phyloP scores from a whole-genome alignment of 2,329 filamentous ascomycete species.

The Epichloe festucae region DNA sequence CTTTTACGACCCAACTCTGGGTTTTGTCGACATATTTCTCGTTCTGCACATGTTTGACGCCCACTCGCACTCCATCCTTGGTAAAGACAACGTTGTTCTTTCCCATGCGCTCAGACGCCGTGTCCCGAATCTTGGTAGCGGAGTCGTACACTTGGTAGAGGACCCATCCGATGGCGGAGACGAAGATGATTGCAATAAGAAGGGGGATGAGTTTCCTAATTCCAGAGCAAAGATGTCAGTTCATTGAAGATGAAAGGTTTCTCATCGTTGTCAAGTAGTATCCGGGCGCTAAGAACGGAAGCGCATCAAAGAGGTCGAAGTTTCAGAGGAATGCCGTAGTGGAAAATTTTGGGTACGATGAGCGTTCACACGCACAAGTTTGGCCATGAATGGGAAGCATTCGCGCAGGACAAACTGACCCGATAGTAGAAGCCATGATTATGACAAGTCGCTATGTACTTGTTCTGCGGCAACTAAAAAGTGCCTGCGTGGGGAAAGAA shows the following conservation, averaged over 20 bases:
- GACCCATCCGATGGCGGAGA: slow-evolving; percentile 47
- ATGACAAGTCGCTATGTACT: too few relatives aligned
- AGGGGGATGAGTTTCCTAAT: slow-evolving; percentile 53
- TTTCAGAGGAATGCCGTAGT: too few relatives aligned
- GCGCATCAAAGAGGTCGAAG: neutral
- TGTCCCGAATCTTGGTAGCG: slow-evolving; percentile 49
- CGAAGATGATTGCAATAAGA: slow-evolving; percentile 45
- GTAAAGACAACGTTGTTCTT: slow-evolving; percentile 64
- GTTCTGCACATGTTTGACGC: slow-evolving; percentile 52
- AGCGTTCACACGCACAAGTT: neutral
- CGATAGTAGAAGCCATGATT: slow-evolving; percentile 6
- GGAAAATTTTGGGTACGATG: neutral
- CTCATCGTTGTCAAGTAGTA: neutral
- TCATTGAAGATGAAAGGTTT: neutral
- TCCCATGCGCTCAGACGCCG: slow-evolving; percentile 57
- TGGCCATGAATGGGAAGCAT: neutral
- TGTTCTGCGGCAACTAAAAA: too few relatives aligned
- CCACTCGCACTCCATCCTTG: slow-evolving; percentile 61
- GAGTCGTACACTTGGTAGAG: slow-evolving; percentile 62
- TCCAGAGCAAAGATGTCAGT: neutral
- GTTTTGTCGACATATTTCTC: slow-evolving; percentile 65
- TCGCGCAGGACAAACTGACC: neutral
- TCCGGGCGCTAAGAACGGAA: neutral
- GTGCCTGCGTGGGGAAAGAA: neutral
- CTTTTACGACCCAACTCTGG: slow-evolving; percentile 54